A percentile compares a stretch with the other conserved stretches of the same genome.
phyloP scores from a whole-genome alignment of 179 eudicot species.

The Heliamphora pulchella region DNA sequence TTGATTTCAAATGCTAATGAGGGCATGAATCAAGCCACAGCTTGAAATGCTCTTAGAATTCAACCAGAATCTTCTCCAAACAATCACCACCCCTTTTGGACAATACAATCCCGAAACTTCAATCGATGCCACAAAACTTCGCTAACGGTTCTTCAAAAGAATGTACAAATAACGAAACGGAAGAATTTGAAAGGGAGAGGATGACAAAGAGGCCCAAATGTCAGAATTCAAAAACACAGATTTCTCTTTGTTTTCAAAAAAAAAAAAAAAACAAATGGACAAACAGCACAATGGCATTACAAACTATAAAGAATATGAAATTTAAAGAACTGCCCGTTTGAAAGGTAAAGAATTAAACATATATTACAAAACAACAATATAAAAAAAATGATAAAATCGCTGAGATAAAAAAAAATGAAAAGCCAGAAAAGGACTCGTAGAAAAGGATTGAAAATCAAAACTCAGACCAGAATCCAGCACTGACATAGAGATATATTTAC shows the following conservation, averaged over 20 bases:
- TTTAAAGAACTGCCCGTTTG: no score
- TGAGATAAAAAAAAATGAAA: background rate
- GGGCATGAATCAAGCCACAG: background rate
- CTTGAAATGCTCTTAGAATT: background rate
- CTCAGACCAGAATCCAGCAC: constrained; percentile 38
- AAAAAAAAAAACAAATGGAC: background rate
- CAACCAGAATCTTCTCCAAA: constrained; percentile 1
- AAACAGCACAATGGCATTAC: background rate
- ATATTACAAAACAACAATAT: background rate
- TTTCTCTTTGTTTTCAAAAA: no score
- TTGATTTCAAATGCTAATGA: background rate
- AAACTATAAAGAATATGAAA: background rate
- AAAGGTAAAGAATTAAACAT: background rate
- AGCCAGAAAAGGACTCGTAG: background rate
- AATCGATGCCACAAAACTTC: background rate
- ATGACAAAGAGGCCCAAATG: background rate
- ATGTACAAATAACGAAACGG: background rate
- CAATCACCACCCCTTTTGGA: background rate
- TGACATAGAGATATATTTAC: background rate
- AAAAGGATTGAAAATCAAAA: constrained; percentile 8
- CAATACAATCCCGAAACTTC: background rate
- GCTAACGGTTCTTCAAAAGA: background rate
- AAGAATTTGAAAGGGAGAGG: constrained; percentile 1
- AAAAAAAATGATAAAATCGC: background rate
- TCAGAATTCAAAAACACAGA: background rate